Evolutionary conservation across 2,329 filamentous ascomycete genomes (phyloP).

Genomic region (Sporothrix globosa): DNA sequence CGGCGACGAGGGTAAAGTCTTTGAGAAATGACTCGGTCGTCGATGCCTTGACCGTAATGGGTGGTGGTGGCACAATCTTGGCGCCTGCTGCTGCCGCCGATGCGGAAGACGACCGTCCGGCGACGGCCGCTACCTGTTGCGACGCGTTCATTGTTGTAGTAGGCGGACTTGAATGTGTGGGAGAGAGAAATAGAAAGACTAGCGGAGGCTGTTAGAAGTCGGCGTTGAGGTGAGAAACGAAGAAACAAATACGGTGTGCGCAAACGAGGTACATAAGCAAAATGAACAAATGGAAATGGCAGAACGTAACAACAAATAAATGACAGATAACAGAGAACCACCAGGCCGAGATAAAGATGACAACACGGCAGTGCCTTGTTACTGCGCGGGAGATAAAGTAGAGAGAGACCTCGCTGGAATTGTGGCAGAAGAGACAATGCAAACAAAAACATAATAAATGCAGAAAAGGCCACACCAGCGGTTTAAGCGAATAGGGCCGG

Average conservation of each 20-base stretch:
- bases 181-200: not conserved
- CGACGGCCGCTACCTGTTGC: not conserved
- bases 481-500: conserved; percentile 19
- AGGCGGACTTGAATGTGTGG: not conserved
- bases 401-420: not conserved
- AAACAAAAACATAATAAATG: not conserved
- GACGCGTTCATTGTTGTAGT: conserved; percentile 27
- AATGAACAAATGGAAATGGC: conserved; percentile 14
- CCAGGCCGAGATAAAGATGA: conserved; percentile 9
- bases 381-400: not conserved
- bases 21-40: conserved; percentile 67
- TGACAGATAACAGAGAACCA: conserved; percentile 24
- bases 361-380: conserved; percentile 9
- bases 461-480: not conserved
- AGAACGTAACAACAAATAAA: not conserved
- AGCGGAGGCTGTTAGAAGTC: conserved; percentile 1
- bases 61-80: conserved; percentile 40
- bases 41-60: conserved; percentile 43
- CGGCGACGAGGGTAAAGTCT: conserved; percentile 83
- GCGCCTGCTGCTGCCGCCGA: conserved; percentile 7
- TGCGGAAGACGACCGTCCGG: not conserved
- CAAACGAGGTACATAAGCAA: conserved; percentile 1
- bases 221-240: not conserved
- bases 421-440: not conserved
- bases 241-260: not conserved